Evolutionary conservation across 768 basidiomycete genomes (phyloP).

Genomic region (Suillus americanus): DNA sequence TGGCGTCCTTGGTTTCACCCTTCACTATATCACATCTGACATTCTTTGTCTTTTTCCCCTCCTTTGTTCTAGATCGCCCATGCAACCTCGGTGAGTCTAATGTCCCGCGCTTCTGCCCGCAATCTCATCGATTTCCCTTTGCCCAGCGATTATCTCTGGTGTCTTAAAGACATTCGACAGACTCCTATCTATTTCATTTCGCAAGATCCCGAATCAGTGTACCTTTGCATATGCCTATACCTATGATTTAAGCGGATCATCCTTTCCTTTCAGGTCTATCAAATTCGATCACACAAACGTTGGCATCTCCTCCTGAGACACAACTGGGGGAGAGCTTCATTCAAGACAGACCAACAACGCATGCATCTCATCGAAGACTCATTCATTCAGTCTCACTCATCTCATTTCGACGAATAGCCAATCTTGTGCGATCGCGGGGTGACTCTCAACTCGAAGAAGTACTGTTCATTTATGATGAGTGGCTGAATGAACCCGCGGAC

Average conservation of each 20-base stretch:
- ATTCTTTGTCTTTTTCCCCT: background rate
- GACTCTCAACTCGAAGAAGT: background rate
- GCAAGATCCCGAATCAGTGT: conserved; percentile 1
- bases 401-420: background rate
- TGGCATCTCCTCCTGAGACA: background rate
- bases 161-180: background rate
- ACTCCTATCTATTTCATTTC: conserved; percentile 5
- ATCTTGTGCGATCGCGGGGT: background rate
- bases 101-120: background rate
- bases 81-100: background rate
- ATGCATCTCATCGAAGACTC: conserved; percentile 2
- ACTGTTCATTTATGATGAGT: background rate
- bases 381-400: background rate
- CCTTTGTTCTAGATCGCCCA: conserved; percentile 3
- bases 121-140: conserved; percentile 1
- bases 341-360: conserved; percentile 2
- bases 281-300: conserved; percentile 1
- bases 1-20: background rate
- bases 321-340: background rate
- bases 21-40: background rate
- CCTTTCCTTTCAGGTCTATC: conserved; percentile 1
- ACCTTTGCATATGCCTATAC: conserved; percentile 1
- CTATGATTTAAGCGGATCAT: conserved; percentile 1
- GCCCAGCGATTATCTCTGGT: conserved; percentile 5
- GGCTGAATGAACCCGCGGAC: conserved; percentile 3